Conservation (phyloP, 1,284 basidiomycete genomes). For the Dichomitus squalens region DNA sequence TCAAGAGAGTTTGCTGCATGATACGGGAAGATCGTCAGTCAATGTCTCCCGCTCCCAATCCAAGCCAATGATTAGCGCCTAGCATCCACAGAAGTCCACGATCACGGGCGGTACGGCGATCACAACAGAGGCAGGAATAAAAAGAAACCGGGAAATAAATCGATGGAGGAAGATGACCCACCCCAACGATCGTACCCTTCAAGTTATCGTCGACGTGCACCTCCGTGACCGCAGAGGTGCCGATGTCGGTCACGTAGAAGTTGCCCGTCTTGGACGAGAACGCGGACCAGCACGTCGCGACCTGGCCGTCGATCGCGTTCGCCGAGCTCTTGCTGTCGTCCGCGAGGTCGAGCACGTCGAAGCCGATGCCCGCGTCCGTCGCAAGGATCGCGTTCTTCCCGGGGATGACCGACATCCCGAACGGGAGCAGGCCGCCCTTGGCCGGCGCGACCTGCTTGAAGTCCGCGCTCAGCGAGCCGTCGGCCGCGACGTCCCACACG, state of each 20-base stretch:
- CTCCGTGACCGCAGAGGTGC: constrained; percentile 47
- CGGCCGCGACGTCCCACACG: constrained; percentile 44
- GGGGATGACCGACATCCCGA: constrained; percentile 49
- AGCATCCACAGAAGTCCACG: not conserved
- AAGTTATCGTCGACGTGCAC: constrained; percentile 48
- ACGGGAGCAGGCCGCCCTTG: constrained; percentile 46
- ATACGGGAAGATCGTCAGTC: not conserved
- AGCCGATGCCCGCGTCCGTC: constrained; percentile 48
- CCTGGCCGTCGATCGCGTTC: constrained; percentile 43
- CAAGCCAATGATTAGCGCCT: not conserved
- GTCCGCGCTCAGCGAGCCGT: constrained; percentile 44
- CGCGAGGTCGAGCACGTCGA: constrained; percentile 47
- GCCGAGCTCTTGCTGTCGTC: constrained; percentile 34
- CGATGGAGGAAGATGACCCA: constrained; percentile 9
- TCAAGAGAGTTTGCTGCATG: constrained; percentile 44
- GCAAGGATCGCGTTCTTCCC: constrained; percentile 49
- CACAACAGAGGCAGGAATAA: too few species aligned
- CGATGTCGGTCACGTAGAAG: constrained; percentile 52
- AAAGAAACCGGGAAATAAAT: not conserved
- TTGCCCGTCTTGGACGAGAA: constrained; percentile 49
- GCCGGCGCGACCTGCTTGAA: constrained; percentile 40
- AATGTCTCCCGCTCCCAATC: not conserved
- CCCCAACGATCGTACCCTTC: constrained; percentile 46
- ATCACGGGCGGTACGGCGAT: too few species aligned
- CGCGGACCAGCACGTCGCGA: constrained; percentile 51